Evolutionary conservation across 2,329 filamentous ascomycete species (phyloP).

Genomic region (Aspergillus transmontanensis): DNA sequence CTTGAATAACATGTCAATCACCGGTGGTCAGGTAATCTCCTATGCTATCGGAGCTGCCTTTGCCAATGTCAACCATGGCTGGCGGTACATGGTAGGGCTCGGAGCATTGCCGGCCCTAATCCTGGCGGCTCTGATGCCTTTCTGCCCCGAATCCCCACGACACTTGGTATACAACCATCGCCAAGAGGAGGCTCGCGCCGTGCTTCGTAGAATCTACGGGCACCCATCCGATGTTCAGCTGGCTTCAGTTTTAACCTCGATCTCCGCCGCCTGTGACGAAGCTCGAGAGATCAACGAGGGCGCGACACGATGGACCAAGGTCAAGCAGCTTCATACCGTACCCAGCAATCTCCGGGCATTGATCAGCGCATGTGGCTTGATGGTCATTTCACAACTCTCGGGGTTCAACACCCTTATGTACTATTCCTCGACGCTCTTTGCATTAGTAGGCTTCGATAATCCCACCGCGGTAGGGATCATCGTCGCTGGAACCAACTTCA

Average conservation of each 20-base stretch:
- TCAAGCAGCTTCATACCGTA: slow-evolving; percentile 52
- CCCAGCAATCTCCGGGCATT: slow-evolving; percentile 42
- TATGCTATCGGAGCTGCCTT: slow-evolving; percentile 48
- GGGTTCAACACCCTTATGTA: slow-evolving; percentile 53
- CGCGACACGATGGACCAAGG: slow-evolving; percentile 45
- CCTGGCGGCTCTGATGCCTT: slow-evolving; percentile 47
- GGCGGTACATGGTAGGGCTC: slow-evolving; percentile 54
- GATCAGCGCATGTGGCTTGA: slow-evolving; percentile 52
- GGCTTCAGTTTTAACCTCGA: slow-evolving; percentile 47
- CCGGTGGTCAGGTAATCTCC: slow-evolving; percentile 44
- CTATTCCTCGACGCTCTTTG: slow-evolving; percentile 48
- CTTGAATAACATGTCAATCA: slow-evolving; percentile 52
- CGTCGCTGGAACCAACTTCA: slow-evolving; percentile 40
- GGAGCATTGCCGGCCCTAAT: slow-evolving; percentile 52
- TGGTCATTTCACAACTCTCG: slow-evolving; percentile 54
- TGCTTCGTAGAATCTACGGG: slow-evolving; percentile 33
- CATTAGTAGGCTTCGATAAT: slow-evolving; percentile 53
- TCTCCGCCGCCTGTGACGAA: slow-evolving; percentile 45
- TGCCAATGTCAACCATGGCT: slow-evolving; percentile 46
- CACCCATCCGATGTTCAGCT: slow-evolving; percentile 45
- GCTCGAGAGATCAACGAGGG: slow-evolving; percentile 43
- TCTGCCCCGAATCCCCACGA: slow-evolving; percentile 42
- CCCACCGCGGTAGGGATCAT: slow-evolving; percentile 50
- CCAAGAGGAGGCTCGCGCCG: slow-evolving; percentile 32
- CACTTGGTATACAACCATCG: slow-evolving; percentile 25